Evolutionary conservation across 805 yeast genomes (phyloP).

Genomic region (Metschnikowia sp.): DNA sequence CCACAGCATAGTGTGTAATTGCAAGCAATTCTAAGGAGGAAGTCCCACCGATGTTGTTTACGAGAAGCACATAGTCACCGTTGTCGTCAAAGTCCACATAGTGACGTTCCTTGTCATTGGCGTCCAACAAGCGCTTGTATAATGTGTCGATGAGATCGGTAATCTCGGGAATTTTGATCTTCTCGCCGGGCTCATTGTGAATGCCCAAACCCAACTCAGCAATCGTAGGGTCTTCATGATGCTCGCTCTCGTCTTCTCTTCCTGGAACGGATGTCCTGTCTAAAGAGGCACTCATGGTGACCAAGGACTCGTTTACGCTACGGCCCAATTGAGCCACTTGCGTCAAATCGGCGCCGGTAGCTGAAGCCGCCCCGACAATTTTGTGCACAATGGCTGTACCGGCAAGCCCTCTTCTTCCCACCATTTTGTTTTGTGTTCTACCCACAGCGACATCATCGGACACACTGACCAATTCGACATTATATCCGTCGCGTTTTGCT

Average conservation of each 20-base stretch:
- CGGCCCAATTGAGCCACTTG: slow-evolving; percentile 59
- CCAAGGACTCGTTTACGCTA: slow-evolving; percentile 59
- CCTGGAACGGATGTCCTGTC: slow-evolving; percentile 93
- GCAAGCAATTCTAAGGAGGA: slow-evolving; percentile 76
- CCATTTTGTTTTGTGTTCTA: slow-evolving; percentile 81
- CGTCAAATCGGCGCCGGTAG: slow-evolving; percentile 39
- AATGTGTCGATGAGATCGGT: slow-evolving; percentile 55
- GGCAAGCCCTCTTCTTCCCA: slow-evolving; percentile 92
- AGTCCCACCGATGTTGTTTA: slow-evolving; percentile 89
- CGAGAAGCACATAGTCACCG: slow-evolving; percentile 66
- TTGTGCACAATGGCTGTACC: slow-evolving; percentile 89
- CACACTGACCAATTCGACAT: slow-evolving; percentile 70
- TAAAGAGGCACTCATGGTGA: slow-evolving; percentile 84
- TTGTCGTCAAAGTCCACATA: slow-evolving; percentile 65
- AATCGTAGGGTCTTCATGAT: slow-evolving; percentile 51
- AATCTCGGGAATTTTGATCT: slow-evolving; percentile 68
- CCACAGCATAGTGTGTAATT: slow-evolving; percentile 58
- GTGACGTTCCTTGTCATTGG: slow-evolving; percentile 70
- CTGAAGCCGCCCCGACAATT: slow-evolving; percentile 71
- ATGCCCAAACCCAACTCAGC: slow-evolving; percentile 95
- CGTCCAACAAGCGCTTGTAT: slow-evolving; percentile 58
- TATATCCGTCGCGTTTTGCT: slow-evolving; percentile 72
- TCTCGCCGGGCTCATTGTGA: slow-evolving; percentile 90
- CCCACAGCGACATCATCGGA: slow-evolving; percentile 96
- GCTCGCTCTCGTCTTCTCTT: slow-evolving; percentile 44